Base-by-base conservation (phyloP, 2,329 filamentous ascomycete species). In the Xylariales sp. region DNA sequence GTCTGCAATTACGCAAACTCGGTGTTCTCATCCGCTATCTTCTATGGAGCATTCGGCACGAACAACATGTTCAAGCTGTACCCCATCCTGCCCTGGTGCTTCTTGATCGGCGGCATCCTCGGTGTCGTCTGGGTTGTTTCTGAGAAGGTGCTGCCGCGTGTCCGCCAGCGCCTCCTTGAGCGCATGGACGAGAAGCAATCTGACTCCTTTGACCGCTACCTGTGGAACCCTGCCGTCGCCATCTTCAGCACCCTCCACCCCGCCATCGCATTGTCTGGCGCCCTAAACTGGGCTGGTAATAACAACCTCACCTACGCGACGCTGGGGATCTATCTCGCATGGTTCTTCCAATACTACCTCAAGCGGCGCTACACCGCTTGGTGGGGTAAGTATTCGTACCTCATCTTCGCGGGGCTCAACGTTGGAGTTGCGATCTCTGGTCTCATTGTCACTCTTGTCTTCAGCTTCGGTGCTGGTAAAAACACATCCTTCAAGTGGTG, bases 51-150 rank as follows among this genome's bases (percentile, higher is more conserved):
- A 1, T 37, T 37, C 19, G 34, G 34, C 4, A 37, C 34, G 7
- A 37, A 37, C 34, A 37, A 37, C 12, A 37, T 37, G 34, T 37
- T 37, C 34, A 24, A 54, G 47, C 40, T 54, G 37, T 29, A 50
- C 51, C 41, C 53, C 38, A 52, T 53, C 5, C 49, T 64, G 12
- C 54, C 56, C 4, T 56, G 42, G 37, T 61, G 59, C 44, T 63
- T 60, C 48, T 45, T 60, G 18, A 49, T 61, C 17, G 62, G 63
- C 24, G 53, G 48, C 2, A 2, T 57, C 4, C 50, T 62, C 2
- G 49, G 62, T 11, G 19, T 52, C 5, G 16, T 50, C 11, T 59
- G 59, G 49, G 48, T 51, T 10, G 35, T 46, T 12, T 41, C 48
- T 13, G 55, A 61, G 40, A 51, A 47, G 36, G 31, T 43, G 6